Base-by-base conservation (phyloP, 192 early-diverging fungal species). In the Diversispora epigaea region DNA sequence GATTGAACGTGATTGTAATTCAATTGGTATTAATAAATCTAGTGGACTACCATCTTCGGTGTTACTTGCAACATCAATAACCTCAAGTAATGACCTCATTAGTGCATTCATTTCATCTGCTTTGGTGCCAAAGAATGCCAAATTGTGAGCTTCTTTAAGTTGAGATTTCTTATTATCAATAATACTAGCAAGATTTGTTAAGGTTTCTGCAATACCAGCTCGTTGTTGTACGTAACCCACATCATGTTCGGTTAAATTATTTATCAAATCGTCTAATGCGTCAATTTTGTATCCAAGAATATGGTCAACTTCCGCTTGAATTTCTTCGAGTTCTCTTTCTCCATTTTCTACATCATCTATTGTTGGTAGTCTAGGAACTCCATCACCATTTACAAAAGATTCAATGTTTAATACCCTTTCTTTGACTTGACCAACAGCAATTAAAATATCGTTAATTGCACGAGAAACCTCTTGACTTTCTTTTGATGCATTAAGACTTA, bases 101-200 rank as follows among this genome's bases (percentile, higher is more conserved):
- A 84, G 58, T 9, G 80, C 78, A 32, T 84, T 79, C 22, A 80
- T 45, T 77, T 80, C 83, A 22, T 84, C 83, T 10, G 77, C 67
- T 12, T 77, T 77, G 5, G 75, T 80, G 50, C 82, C 58, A 46
- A 84, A 80, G 0, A 69, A 67, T 54, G 77, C 78, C 75, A 84
- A 52, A 40, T 79, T 78, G n/a, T 73, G 43, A 12, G 83, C 83
- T 76, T 79, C 76, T 5, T 54, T 66, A 65, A 84, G 78, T 45
- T 73, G 71, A 41, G 72, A 15, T 32, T 76, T 77, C 68, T 84
- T 84, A 44, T 61, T 68, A 41, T 84, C 72, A 43, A 84, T 80
- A n/a, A 75, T 15, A 11, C 73, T 64, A 15, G 76, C 66, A n/a
- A 84, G 56, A 56, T 77, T 77, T 7, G 58, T 49, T 6, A 84